These are phyloP conservation scores for Narthecium ossifragum DNA, from an alignment of 106 monocot genomes.

Conservation along the genomic window DNA sequence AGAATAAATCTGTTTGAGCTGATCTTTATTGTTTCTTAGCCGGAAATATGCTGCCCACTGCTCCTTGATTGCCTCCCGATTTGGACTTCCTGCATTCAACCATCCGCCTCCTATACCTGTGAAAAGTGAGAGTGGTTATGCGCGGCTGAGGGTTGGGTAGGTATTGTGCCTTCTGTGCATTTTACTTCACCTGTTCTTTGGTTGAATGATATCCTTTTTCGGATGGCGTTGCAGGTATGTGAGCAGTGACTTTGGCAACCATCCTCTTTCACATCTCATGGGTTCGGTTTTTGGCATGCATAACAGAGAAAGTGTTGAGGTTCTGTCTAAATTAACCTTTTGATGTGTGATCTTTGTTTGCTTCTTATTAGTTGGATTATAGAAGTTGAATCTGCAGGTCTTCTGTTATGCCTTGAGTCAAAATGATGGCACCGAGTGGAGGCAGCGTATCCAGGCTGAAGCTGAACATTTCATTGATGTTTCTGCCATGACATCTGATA, in stretches of 20 bases:
- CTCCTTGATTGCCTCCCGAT: conserved; percentile 83
- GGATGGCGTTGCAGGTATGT: conserved; percentile 59
- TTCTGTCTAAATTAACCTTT: conserved; percentile 10
- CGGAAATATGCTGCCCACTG: conserved; percentile 92
- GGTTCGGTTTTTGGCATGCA: conserved; percentile 99
- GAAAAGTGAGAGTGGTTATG: conserved; percentile 51
- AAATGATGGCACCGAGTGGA: conserved; percentile 95
- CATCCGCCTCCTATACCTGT: conserved; percentile 67
- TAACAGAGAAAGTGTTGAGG: conserved; percentile 81
- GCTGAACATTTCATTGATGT: conserved; percentile 91
- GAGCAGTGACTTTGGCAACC: conserved; percentile 98
- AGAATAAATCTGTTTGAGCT: not conserved
- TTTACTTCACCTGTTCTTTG: not conserved
- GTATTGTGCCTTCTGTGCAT: conserved; percentile 7
- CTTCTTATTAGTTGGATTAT: not conserved
- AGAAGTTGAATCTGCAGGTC: conserved; percentile 32
- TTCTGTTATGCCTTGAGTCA: conserved; percentile 98
- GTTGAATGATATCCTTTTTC: not conserved
- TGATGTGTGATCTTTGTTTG: not conserved
- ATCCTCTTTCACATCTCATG: conserved; percentile 95
- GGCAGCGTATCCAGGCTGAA: conserved; percentile 78
- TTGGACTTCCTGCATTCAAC: conserved; percentile 56
- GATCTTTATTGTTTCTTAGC: conserved; percentile 27
- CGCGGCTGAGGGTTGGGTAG: conserved; percentile 81
- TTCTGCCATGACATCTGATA: conserved; percentile 85